Percentiles rank a stretch among this genome's conserved stretches.
Conservation (phyloP, 805 yeast genomes). For the Pichia manshurica region DNA sequence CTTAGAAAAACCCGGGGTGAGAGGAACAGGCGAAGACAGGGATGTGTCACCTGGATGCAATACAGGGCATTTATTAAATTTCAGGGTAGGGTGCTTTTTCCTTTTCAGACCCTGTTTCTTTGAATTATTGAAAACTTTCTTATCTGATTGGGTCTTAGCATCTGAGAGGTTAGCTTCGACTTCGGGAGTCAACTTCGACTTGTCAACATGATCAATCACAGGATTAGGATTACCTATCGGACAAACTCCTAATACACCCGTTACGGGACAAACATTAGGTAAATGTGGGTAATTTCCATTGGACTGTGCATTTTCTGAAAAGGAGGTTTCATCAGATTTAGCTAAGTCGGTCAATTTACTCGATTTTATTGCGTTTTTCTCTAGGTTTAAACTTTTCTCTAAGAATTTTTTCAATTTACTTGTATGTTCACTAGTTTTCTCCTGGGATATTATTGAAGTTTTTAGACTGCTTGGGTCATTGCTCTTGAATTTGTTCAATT, state of each 20-base stretch:
- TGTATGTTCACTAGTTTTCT: constrained; percentile 28
- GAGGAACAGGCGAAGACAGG: constrained; percentile 2
- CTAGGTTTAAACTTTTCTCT: constrained; percentile 23
- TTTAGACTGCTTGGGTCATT: constrained; percentile 8
- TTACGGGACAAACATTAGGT: constrained; percentile 18
- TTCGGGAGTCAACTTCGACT: not conserved
- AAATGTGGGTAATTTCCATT: not conserved
- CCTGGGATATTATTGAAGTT: constrained; percentile 17
- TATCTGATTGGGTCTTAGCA: not conserved
- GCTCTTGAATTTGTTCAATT: constrained; percentile 22
- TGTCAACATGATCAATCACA: not conserved
- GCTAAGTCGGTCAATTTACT: constrained; percentile 2
- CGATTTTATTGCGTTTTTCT: constrained; percentile 9
- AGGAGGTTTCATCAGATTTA: constrained; percentile 8
- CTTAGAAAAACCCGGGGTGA: not conserved
- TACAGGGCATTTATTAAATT: constrained; percentile 26
- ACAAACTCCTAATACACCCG: constrained; percentile 23
- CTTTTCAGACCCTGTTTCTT: not conserved
- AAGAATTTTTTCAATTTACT: constrained; percentile 29
- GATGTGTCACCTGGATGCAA: constrained; percentile 22
- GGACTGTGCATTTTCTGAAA: not conserved
- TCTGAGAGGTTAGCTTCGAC: not conserved
- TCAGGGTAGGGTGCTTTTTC: constrained; percentile 5
- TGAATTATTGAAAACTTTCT: not conserved
- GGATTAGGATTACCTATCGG: constrained; percentile 16